Base-by-base conservation (phyloP, 306 rosid species). In the Cercis canadensis region DNA sequence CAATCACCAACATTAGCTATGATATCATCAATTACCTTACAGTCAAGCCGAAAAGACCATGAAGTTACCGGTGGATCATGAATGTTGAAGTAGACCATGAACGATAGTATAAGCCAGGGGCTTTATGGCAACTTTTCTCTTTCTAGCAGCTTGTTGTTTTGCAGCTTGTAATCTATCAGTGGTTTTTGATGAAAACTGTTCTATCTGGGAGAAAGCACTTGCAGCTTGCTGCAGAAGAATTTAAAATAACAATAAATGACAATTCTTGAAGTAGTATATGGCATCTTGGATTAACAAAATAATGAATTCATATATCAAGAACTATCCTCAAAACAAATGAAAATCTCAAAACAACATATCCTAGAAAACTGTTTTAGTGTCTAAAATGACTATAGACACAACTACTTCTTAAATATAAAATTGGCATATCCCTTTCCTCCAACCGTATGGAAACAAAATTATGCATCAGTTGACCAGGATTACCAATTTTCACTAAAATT, bases 161-260 rank as follows among this genome's bases (percentile, higher is more conserved):
- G 66, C 61, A 67, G 75, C 83, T 50, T 64, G 84, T 44, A 64
- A 67, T 73, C 83, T 85, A 32, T 76, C 18, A 4, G 64, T 33
- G 4, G 40, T 75, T 65, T 59, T 68, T 0, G 69, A 60, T 4
- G 67, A 47, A 68, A 87, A 89, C 82, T 86, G 99, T 53, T 89
- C 89, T 62, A 95, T 66, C 84, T 78, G 45, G 11, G 89, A 78
- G 76, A 95, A 71, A 54, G 89, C 87, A 44, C 65, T 78, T 62
- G 80, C 85, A 65, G 87, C 96, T 89, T 87, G 76, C 99, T 95
- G 79, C 79, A 80, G 12, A 67, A 19, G 21, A 60, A 57, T 14
- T 47, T n/a, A 69, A 65, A 7, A 39, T 6, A 29, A 62, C 46
- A 57, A 52, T 45, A 44, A 18, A 18, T 4, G 15, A 15, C 24